Evolutionary conservation across 805 yeast genomes (phyloP), one percentile per base, ranked within the genome.

Genomic region (Starmerella etchellsii): DNA sequence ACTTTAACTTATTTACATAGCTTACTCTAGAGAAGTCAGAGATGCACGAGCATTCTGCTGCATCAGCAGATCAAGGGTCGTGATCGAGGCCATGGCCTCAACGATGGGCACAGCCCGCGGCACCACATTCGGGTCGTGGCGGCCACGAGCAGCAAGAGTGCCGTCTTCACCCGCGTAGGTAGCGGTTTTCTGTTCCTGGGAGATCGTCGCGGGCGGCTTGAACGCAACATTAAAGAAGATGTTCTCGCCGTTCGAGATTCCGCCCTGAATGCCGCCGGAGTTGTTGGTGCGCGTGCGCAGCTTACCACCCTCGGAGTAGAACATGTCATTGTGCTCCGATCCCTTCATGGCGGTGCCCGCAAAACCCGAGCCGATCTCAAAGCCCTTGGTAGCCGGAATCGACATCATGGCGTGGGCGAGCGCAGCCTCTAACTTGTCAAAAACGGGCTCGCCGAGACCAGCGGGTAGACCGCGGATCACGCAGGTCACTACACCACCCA

Each of bases 71-170:
- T 91, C 98, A 32, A 88, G 88, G 48, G 88, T 63, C 2, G 84
- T 95, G 50, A 91, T 69, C n/a, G 96, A 91, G 36, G 97, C 74
- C 97, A 91, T 88, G 31, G 97, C 83, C 67, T 91, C 98, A 24
- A 91, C 97, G 56, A 91, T 91, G 39, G 98, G 97, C 46, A 91
- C 84, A 30, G 98, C 98, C 62, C 98, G 77, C 51, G 98, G 98
- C 18, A 94, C 94, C 41, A 91, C 98, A 56, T 87, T 83, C 26
- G 98, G 98, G 60, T 91, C 98, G 57, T 91, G 98, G 71, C 98
- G 81, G 42, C 98, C 98, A 61, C 88, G 78, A 27, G 98, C 95
- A 39, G 91, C 94, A 45, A 91, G 69, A 9, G 78, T 74, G 57
- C 98, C 98, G 37, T 66, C 75, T 51, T 72, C 70, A 54, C 98